Evolutionary conservation across 1,139 yeast genomes (phyloP), one percentile per base, ranked within the genome.

Genomic region (Lodderomyces margitis): DNA sequence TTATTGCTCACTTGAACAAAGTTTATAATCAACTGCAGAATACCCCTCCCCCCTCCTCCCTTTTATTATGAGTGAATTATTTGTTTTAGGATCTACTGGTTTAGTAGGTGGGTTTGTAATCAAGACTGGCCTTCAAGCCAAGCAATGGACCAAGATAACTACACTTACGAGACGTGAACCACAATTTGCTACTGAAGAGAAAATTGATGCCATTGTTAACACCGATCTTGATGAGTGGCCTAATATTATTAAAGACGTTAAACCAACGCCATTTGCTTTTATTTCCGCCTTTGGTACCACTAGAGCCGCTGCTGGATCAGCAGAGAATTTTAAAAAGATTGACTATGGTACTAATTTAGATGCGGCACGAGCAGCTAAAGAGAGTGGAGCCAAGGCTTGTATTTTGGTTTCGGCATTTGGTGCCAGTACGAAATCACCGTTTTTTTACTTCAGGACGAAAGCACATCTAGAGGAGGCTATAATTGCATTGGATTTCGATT

Each of bases 231-330:
- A 46, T 1, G 61, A 66, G 36, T 81, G 85, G 83, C 58, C 59
- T 2, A 58, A 48, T 5, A 43, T 56, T 9, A 57, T 67, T 35
- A 48, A 37, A 31, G 50, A 41, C 5, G 37, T 48, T 24, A 21
- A 31, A 23, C 43, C 45, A 34, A 46, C 30, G 49, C 56, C 56
- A 46, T 58, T 40, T 21, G 47, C 69, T 1, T 69, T 78, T 44
- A 75, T 82, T 48, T 76, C 87, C 1, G 79, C 81, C 0, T 74
- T 87, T 52, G 95, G 89, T n/a, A 84, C 95, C 12, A 87, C 95
- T 1, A 70, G 75, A 40, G 81, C 76, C 1, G 70, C 64, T 14
- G 95, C 89, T 3, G 92, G 92, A n/a, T 68, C 82, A 1, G 66
- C 80, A 3, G 85, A 75, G 21, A 74, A 78, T 17, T 89, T 86